Percentiles rank a stretch among this genome's conserved stretches.
Evolutionary conservation across 1,139 yeast species (phyloP).

Genomic region (Candida glucosophila): DNA sequence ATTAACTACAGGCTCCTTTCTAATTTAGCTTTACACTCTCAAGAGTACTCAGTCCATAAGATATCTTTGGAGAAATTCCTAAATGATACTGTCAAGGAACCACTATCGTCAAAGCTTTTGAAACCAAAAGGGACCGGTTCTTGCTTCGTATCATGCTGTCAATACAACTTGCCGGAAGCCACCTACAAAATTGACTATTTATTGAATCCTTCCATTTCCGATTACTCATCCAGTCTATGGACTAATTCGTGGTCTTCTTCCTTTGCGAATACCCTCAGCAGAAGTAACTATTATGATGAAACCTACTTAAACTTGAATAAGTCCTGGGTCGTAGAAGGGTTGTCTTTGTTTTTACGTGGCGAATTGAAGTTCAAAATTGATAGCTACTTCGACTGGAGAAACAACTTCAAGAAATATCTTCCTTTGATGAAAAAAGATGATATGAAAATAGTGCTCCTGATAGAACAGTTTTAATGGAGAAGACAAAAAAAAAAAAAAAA

Average conservation of each 20-base stretch:
- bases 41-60: conserved; percentile 11
- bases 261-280: conserved; percentile 22
- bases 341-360: conserved; percentile 17
- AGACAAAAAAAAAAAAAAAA: too few relatives aligned
- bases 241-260: conserved; percentile 23
- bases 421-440: conserved; percentile 21
- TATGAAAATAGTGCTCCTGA: conserved; percentile 25
- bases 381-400: conserved; percentile 31
- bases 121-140: conserved; percentile 30
- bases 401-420: conserved; percentile 19
- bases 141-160: conserved; percentile 30
- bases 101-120: conserved; percentile 26
- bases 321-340: conserved; percentile 29
- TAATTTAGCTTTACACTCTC: conserved; percentile 23
- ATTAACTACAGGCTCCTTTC: conserved; percentile 24
- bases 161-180: conserved; percentile 22
- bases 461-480: conserved; percentile 22
- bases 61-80: conserved; percentile 18
- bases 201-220: conserved; percentile 12
- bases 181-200: conserved; percentile 26
- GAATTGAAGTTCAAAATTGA: conserved; percentile 25
- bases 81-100: conserved; percentile 22
- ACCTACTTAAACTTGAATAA: conserved; percentile 16
- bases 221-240: conserved; percentile 17
- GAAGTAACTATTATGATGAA: conserved; percentile 32